phyloP scores from a whole-genome alignment of 345 rosid species.

The Bretschneidera sinensis region DNA sequence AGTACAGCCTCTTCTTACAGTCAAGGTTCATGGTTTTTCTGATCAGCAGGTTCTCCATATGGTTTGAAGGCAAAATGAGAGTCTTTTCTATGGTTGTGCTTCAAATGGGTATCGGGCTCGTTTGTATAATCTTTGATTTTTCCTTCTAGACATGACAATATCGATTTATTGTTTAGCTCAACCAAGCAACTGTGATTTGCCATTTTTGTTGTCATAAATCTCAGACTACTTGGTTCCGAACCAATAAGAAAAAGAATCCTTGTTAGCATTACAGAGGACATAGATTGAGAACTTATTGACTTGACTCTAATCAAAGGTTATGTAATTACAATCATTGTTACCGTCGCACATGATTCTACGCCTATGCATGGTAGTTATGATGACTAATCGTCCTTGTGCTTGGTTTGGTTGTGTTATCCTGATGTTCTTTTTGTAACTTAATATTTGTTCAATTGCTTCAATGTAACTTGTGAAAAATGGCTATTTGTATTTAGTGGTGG shows the following conservation, averaged over 20 bases:
- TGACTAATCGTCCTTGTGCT: too few species aligned
- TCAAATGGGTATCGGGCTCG: neutral
- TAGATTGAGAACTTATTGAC: constrained; percentile 13
- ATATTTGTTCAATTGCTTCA: too few species aligned
- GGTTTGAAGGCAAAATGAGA: constrained; percentile 5
- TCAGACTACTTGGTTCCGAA: constrained; percentile 39
- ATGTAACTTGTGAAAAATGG: too few species aligned
- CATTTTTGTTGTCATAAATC: constrained; percentile 25
- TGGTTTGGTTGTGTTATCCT: too few species aligned
- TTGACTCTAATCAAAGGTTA: constrained; percentile 17
- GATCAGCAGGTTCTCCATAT: constrained; percentile 23
- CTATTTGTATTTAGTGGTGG: too few species aligned
- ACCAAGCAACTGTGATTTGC: constrained; percentile 38
- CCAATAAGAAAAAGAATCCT: constrained; percentile 16
- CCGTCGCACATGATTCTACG: neutral
- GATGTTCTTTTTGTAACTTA: too few species aligned
- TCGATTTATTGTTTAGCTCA: constrained; percentile 36
- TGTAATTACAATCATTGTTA: neutral
- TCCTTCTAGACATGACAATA: constrained; percentile 11
- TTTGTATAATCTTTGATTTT: neutral
- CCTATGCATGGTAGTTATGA: neutral
- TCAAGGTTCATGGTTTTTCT: neutral
- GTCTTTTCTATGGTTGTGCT: neutral
- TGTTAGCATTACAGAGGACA: constrained; percentile 10
- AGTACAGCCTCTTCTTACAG: neutral